Evolutionary conservation across 2,329 filamentous ascomycete genomes (phyloP).

Genomic region (Fusarium clavum): DNA sequence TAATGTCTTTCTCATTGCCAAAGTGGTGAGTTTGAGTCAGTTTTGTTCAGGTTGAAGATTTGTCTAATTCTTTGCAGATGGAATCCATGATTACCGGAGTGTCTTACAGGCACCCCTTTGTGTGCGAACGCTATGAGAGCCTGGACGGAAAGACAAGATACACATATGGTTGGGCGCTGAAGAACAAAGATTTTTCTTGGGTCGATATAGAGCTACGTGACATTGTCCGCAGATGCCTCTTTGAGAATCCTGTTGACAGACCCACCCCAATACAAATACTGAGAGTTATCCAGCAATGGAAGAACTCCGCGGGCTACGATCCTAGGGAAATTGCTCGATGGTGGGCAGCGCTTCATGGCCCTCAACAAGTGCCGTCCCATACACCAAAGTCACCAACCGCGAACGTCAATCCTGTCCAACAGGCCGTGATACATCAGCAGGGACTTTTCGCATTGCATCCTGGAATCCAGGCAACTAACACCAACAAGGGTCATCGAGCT

Average conservation of each 20-base stretch:
- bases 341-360: slow-evolving; percentile 26
- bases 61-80: slow-evolving; percentile 42
- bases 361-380: not conserved
- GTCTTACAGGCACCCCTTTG: slow-evolving; percentile 27
- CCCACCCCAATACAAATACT: slow-evolving; percentile 43
- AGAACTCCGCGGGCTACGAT: slow-evolving; percentile 32
- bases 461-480: not conserved
- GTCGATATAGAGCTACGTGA: slow-evolving; percentile 43
- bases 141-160: not conserved
- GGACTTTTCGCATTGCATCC: not conserved
- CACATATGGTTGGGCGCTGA: slow-evolving; percentile 44
- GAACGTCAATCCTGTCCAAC: not conserved
- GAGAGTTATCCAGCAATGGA: slow-evolving; percentile 33
- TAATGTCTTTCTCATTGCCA: slow-evolving; percentile 46
- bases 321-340: slow-evolving; percentile 31
- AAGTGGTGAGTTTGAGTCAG: slow-evolving; percentile 37
- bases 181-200: not conserved
- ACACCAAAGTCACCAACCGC: not conserved
- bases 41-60: not conserved
- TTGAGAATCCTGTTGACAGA: slow-evolving; percentile 43
- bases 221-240: slow-evolving; percentile 43
- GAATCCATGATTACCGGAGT: slow-evolving; percentile 43
- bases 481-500: not conserved
- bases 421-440: slow-evolving; percentile 1
- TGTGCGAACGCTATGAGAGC: not conserved